These are phyloP conservation scores for Phytophthora colocasiae DNA, from an alignment of 352 stramenopile genomes.

Conservation along the genomic window DNA sequence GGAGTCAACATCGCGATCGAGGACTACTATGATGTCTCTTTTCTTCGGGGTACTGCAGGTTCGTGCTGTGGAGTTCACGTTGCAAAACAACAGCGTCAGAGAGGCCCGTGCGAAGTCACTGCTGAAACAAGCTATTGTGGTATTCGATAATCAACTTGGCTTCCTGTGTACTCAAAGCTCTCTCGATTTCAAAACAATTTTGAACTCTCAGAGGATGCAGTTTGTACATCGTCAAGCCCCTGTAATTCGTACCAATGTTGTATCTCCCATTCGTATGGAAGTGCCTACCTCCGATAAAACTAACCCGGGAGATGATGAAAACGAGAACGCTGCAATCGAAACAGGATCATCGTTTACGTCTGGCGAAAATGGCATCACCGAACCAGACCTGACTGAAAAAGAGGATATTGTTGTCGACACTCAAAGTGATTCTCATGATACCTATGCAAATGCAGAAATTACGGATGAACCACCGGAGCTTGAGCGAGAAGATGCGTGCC, in stretches of 20 bases:
- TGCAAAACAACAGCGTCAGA: conserved; percentile 29
- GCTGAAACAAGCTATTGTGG: conserved; percentile 61
- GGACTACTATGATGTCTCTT: conserved; percentile 25
- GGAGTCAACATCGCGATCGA: not conserved
- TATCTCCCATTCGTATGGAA: not conserved
- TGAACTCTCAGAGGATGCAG: conserved; percentile 40
- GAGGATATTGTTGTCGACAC: not conserved
- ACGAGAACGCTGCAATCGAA: not conserved
- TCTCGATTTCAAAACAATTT: conserved; percentile 60
- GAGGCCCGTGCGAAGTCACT: conserved; percentile 50
- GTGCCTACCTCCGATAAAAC: not conserved
- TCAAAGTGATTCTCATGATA: not conserved
- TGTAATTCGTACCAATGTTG: not conserved
- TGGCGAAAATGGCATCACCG: not conserved
- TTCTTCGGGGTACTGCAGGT: conserved; percentile 68
- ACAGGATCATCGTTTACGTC: not conserved
- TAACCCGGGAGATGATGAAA: not conserved
- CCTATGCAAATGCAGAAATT: not conserved
- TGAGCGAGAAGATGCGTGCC: conserved; percentile 23
- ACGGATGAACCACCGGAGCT: conserved; percentile 7
- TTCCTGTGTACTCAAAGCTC: conserved; percentile 58
- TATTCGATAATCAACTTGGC: conserved; percentile 69
- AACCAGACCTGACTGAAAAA: not conserved
- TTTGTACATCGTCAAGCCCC: conserved; percentile 37
- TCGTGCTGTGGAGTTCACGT: conserved; percentile 59